Percentiles rank a stretch among this genome's conserved stretches.
phyloP scores from a whole-genome alignment of 1,284 basidiomycete species.

The Trametes polyzona region DNA sequence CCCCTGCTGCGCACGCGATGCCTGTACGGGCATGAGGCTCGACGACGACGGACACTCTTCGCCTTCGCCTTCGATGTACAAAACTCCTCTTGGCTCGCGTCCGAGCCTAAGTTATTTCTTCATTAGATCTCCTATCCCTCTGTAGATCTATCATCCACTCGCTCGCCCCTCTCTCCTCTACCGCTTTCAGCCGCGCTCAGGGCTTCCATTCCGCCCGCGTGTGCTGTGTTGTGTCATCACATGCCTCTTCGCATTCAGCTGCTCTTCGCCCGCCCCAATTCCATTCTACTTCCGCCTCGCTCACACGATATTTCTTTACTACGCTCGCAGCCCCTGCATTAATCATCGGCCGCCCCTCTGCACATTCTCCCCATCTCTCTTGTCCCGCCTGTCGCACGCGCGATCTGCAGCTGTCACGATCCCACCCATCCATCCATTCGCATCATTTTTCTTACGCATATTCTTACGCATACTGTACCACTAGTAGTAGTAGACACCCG shows the following conservation, averaged over 20 bases:
- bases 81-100: conserved; percentile 13
- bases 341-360: conserved; percentile 10
- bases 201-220: background rate
- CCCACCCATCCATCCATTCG: background rate
- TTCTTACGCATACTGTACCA: conserved; percentile 7
- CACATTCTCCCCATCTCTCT: conserved; percentile 1
- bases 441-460: no score
- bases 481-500: background rate
- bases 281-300: background rate
- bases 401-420: background rate
- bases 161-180: background rate
- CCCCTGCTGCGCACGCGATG: conserved; percentile 8
- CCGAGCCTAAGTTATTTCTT: conserved; percentile 15
- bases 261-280: background rate
- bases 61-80: conserved; percentile 19
- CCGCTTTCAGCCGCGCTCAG: background rate
- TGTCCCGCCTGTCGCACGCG: background rate
- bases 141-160: conserved; percentile 17
- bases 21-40: conserved; percentile 22
- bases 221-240: conserved; percentile 8
- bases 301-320: conserved; percentile 9
- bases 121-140: conserved; percentile 4
- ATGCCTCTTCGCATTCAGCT: background rate
- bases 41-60: background rate
- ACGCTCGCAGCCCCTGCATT: conserved; percentile 16